A percentile compares a stretch with the other conserved stretches of the same genome.
Evolutionary conservation across 2,329 filamentous ascomycete genomes (phyloP).

Genomic region (Arachnopeziza araneosa): DNA sequence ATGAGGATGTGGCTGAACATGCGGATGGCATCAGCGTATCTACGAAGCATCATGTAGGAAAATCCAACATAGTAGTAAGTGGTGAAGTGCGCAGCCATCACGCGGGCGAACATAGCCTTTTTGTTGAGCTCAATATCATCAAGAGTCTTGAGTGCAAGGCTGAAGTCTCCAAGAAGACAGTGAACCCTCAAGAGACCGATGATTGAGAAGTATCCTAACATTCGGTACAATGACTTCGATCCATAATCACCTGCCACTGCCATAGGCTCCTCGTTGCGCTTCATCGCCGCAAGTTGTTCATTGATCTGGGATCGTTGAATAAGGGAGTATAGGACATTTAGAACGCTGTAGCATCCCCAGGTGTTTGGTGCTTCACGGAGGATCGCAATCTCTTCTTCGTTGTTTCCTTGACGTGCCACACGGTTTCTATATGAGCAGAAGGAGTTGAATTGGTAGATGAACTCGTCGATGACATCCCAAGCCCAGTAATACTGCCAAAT

Average conservation of each 20-base stretch:
- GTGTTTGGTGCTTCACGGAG: constrained; percentile 97
- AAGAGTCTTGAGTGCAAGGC: constrained; percentile 94
- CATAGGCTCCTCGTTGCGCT: constrained; percentile 84
- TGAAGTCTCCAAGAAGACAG: constrained; percentile 95
- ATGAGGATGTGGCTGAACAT: constrained; percentile 99
- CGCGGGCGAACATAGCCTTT: constrained; percentile 98
- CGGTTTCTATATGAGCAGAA: constrained; percentile 97
- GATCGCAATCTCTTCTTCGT: constrained; percentile 86
- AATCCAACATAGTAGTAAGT: constrained; percentile 99
- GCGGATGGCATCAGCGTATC: constrained; percentile 97
- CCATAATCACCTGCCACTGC: constrained; percentile 93
- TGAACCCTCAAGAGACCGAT: constrained; percentile 95
- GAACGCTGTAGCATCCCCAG: constrained; percentile 98
- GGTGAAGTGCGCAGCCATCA: constrained; percentile 99
- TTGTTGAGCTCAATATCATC: constrained; percentile 99
- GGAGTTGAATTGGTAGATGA: constrained; percentile 99
- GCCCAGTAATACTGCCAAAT: constrained; percentile 87
- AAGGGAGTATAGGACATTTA: constrained; percentile 98
- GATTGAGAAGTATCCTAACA: constrained; percentile 99
- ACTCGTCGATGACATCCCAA: constrained; percentile 99
- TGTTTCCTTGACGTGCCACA: constrained; percentile 74
- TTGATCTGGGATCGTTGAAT: constrained; percentile 98
- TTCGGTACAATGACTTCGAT: constrained; percentile 88
- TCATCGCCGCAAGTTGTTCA: constrained; percentile 92
- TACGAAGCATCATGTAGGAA: constrained; percentile 99